These are phyloP conservation scores for Chlamydomonas sp. DNA, from an alignment of 139 green algal genomes.

Conservation along the genomic window DNA sequence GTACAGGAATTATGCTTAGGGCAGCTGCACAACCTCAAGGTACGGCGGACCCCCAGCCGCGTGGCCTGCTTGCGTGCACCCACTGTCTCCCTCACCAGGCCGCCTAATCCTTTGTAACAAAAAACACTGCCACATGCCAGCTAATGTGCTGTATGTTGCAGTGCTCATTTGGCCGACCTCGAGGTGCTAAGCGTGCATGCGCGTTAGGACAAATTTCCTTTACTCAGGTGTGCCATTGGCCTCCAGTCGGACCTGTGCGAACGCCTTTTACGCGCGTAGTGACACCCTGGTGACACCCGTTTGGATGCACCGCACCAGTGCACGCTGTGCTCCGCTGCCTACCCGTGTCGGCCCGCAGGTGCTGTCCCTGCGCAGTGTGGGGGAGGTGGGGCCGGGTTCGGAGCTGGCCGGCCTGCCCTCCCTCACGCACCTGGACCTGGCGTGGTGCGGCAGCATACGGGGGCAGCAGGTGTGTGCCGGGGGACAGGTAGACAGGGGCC, in stretches of 20 bases:
- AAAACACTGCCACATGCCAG: too few species aligned
- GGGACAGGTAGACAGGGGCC: neutral
- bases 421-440: conserved; percentile 4
- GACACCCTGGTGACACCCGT: neutral
- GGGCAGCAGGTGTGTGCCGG: neutral
- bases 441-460: conserved; percentile 24
- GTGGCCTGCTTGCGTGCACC: neutral
- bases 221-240: too few species aligned
- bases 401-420: neutral
- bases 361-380: conserved; percentile 9
- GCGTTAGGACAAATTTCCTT: too few species aligned
- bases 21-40: neutral
- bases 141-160: too few species aligned
- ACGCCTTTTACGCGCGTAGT: neutral
- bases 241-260: too few species aligned
- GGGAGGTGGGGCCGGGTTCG: neutral
- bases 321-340: neutral
- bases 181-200: too few species aligned
- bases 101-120: neutral
- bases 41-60: neutral
- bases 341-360: neutral
- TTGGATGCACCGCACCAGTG: neutral
- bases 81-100: neutral
- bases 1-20: neutral
- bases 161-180: too few species aligned